Base-by-base conservation (phyloP, 2,329 filamentous ascomycete species). In the Emmonsia crescens region DNA sequence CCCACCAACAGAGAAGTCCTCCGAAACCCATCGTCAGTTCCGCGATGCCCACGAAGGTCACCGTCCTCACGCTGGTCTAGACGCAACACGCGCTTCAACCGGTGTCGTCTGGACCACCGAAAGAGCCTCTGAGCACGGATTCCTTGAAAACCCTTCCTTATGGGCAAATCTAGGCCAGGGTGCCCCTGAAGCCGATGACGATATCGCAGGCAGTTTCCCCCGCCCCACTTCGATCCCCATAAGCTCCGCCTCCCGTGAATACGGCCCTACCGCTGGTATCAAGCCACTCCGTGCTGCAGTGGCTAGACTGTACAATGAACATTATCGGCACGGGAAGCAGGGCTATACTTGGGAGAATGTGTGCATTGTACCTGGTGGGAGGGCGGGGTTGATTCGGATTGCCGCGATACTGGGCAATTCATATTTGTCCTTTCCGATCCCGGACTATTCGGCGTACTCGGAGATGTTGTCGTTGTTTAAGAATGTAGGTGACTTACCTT, bases 301-400 rank as follows among this genome's bases (percentile, higher is more conserved):
- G 52, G 93, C 93, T 62, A 85, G 86, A 63, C 83, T 97, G 64
- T 97, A 97, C 83, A 97, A 97, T 71, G 88, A 88, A 74, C 89
- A 93, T 75, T 93, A 96, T 71, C 86, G 93, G 66, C 79, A 93
- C 77, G 91, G 89, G 71, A 95, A 94, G 79, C 82, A 85, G 12
- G 82, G 95, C 77, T 97, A 97, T 75, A 95, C 89, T 5, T 96
- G 90, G 89, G 93, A 97, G 80, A 97, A 97, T 74, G 93, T 96
- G 21, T 92, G 89, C 74, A 96, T 97, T 73, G 93, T 97, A 3
- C 93, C 93, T 54, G 92, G 92, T 74, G 93, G 93, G 46, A 85
- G 93, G 69, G 93, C 93, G 40, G 93, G 93, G 57, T 79, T 97
- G 76, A 96, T 96, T 73, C 85, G 93, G 68, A 96, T 97, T 73